Conservation (phyloP, 768 basidiomycete species). For the Mrakia blollopis region DNA sequence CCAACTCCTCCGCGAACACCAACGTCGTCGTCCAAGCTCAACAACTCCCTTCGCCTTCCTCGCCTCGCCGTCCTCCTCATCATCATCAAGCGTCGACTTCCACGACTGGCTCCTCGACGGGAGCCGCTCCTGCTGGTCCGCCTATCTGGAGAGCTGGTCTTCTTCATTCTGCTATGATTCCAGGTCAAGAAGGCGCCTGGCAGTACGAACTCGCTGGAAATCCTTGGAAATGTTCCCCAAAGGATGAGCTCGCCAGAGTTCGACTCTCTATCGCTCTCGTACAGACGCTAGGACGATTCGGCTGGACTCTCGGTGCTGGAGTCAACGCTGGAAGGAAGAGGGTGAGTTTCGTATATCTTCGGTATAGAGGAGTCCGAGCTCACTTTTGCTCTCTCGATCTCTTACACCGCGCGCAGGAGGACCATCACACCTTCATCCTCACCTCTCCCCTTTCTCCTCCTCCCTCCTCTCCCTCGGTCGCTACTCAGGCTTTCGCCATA, state of each 20-base stretch:
- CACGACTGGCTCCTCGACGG: neutral
- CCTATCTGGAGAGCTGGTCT: neutral
- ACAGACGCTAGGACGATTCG: constrained; percentile 12
- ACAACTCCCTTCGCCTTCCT: neutral
- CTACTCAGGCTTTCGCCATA: neutral
- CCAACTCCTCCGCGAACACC: neutral
- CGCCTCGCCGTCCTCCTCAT: neutral
- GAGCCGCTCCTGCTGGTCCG: neutral
- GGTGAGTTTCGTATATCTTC: too few relatives aligned
- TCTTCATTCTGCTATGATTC: neutral
- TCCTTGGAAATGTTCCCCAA: neutral
- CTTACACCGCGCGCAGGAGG: neutral
- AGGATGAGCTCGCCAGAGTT: constrained; percentile 1
- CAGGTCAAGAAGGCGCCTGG: neutral
- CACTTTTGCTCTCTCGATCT: too few relatives aligned
- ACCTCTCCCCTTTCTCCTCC: neutral
- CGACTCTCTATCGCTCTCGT: constrained; percentile 17
- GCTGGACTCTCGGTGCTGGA: constrained; percentile 2
- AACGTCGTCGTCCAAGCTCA: neutral
- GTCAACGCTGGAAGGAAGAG: neutral
- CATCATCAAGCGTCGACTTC: neutral
- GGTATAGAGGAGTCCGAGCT: too few relatives aligned
- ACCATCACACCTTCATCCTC: constrained; percentile 15
- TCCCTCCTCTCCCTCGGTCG: neutral
- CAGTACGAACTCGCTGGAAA: neutral